Base-by-base conservation (phyloP, 768 basidiomycete species). In the Suillus cothurnatus region DNA sequence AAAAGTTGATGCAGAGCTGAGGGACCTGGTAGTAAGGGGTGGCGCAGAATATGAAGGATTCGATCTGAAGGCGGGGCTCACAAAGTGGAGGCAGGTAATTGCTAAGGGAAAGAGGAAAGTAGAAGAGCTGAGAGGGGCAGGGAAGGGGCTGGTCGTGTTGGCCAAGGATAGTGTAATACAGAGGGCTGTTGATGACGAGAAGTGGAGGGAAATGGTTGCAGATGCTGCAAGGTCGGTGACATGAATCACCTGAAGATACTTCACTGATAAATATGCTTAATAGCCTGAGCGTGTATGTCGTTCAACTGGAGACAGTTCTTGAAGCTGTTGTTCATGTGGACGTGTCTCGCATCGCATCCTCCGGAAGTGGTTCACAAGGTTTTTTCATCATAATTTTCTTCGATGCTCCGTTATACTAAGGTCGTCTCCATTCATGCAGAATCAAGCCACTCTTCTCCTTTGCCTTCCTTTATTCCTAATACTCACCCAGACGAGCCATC, bases 11-110 rank as follows among this genome's bases (percentile, higher is more conserved):
- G 73, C 72, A 7, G 85, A 85, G 28, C 74, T 86, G 28, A 80
- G 81, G 63, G 86, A 86, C 19, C 72, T 91, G 50, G 79, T 92
- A 59, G 77, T 78, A 58, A 77, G 85, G 39, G 90, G 86, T 0
- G 85, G 82, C 19, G 91, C 85, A 0, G 80, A 83, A n/a, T 82
- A 87, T 57, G 90, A 92, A 69, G 81, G 78, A 41, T 88, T 91
- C 64, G 82, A 87, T 56, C 79, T 88, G 8, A 77, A 79, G 43
- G 73, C 72, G 1, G 88, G 87, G 1, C 72, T 79, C 26, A 73
- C 73, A 3, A 86, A 84, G 67, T 86, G 85, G 73, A 84, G 82
- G 62, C 80, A 80, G 71, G 76, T 84, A 7, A 70, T 93, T 12
- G 77, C 79, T 6, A 83, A 87, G 62, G 84, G 83, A 3, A 81